Conservation (phyloP, 495 filamentous ascomycete species). For the Aspergillus sclerotioniger region DNA sequence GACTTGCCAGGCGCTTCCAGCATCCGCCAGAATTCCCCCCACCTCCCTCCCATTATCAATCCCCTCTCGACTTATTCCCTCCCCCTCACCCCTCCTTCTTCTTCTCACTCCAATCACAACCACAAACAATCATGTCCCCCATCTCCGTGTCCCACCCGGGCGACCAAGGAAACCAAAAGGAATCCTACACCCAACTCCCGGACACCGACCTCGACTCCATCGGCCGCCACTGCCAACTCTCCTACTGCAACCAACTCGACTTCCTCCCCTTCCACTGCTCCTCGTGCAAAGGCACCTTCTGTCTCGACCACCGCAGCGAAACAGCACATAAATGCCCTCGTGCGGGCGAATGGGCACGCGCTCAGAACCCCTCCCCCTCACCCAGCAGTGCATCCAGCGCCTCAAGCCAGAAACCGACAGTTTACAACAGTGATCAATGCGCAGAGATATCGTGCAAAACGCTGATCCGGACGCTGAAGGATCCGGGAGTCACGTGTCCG, state of each 20-base stretch:
- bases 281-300: slow-evolving; percentile 82
- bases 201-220: slow-evolving; percentile 75
- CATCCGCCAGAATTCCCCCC: slow-evolving; percentile 12
- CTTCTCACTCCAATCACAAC: background rate
- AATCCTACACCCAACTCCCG: slow-evolving; percentile 54
- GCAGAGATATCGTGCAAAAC: slow-evolving; percentile 76
- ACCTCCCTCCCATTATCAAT: no score
- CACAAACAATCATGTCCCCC: slow-evolving; percentile 27
- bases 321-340: slow-evolving; percentile 75
- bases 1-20: slow-evolving; percentile 34
- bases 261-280: slow-evolving; percentile 96
- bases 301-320: slow-evolving; percentile 92
- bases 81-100: background rate
- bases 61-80: slow-evolving; percentile 2
- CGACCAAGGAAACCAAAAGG: background rate
- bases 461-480: slow-evolving; percentile 72
- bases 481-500: slow-evolving; percentile 76
- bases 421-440: slow-evolving; percentile 69
- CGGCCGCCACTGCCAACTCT: slow-evolving; percentile 86
- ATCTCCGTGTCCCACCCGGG: slow-evolving; percentile 30
- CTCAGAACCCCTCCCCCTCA: slow-evolving; percentile 41
- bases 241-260: slow-evolving; percentile 90
- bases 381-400: slow-evolving; percentile 13
- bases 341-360: slow-evolving; percentile 82
- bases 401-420: slow-evolving; percentile 48